Evolutionary conservation across 164 flowering plant species (phyloP), one percentile per base, ranked within the genome.

Genomic region (Liriodendron chinense): DNA sequence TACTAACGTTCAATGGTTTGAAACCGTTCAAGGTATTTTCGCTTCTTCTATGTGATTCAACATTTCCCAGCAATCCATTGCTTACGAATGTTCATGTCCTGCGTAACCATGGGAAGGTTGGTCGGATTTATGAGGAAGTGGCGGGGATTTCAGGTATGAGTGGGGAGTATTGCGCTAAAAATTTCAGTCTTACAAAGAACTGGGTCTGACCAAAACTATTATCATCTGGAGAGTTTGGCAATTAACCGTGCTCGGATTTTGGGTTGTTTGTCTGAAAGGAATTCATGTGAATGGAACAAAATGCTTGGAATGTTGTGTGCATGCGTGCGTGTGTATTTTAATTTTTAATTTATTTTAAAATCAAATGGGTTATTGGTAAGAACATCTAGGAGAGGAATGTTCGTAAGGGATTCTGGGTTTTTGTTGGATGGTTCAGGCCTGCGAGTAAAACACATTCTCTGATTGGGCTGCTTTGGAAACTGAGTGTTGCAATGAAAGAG

Each of bases 1-100:
- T 88, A 86, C 76, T 86, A 90, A 72, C 97, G 92, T 90, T 93
- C 76, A 73, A 87, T 49, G 94, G 96, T 63, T 76, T 93, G 85
- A 71, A 81, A 43, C 90, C 86, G 12, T 49, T 75, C 1, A 85
- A 85, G 79, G 80, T 80, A 48, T 24, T 4, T 8, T 62, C 74
- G 8, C 34, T 85, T 64, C 92, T 93, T 74, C 91, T 89, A 0
- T 82, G 85, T 6, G 77, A 85, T 76, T 63, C 83, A 77, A 80
- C 88, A 78, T 90, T 85, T 72, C 73, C 91, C 71, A 7, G 24
- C 28, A 23, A 93, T 84, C 87, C 88, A 74, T 74, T 93, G 88
- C 48, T 89, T 23, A 85, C 84, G 73, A 89, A 89, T 63, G 89
- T 82, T 80, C 80, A 77, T 69, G 81, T 84, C 12, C 80, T 89